A percentile compares a stretch with the other conserved stretches of the same genome.
Conservation (phyloP, 2,329 filamentous ascomycete genomes). For the Aspergillus pseudotamarii region DNA sequence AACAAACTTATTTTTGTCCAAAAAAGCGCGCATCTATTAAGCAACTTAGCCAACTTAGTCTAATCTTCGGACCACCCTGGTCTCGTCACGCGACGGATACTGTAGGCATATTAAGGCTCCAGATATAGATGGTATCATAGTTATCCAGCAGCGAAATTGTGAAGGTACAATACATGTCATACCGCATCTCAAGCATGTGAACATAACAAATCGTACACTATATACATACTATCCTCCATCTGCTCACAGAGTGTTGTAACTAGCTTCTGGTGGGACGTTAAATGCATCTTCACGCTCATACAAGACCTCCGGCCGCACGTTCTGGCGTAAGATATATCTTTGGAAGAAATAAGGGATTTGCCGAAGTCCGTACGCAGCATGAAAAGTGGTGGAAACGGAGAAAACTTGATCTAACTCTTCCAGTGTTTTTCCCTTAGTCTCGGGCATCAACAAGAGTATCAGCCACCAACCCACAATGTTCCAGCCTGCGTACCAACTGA, state of each 20-base stretch:
- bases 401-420: conserved; percentile 59
- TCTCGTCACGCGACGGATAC: neutral
- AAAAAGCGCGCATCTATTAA: neutral
- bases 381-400: conserved; percentile 51
- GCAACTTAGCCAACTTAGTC: neutral
- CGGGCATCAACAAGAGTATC: conserved; percentile 30
- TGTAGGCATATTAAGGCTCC: too few relatives aligned
- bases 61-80: neutral
- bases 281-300: conserved; percentile 38
- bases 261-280: conserved; percentile 23
- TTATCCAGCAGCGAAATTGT: neutral
- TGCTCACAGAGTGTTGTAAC: conserved; percentile 24
- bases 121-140: neutral
- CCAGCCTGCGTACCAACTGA: conserved; percentile 53
- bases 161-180: conserved; percentile 6
- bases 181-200: conserved; percentile 1
- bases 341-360: conserved; percentile 42
- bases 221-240: neutral
- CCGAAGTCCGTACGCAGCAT: conserved; percentile 43
- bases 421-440: conserved; percentile 47
- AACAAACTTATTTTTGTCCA: neutral
- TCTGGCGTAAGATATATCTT: conserved; percentile 40
- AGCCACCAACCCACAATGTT: conserved; percentile 44
- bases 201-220: neutral
- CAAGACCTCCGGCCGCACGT: conserved; percentile 41